Evolutionary conservation across 371 early-diverging fungal species (phyloP), one percentile per base, ranked within the genome.

Genomic region (Entomophthora muscae): DNA sequence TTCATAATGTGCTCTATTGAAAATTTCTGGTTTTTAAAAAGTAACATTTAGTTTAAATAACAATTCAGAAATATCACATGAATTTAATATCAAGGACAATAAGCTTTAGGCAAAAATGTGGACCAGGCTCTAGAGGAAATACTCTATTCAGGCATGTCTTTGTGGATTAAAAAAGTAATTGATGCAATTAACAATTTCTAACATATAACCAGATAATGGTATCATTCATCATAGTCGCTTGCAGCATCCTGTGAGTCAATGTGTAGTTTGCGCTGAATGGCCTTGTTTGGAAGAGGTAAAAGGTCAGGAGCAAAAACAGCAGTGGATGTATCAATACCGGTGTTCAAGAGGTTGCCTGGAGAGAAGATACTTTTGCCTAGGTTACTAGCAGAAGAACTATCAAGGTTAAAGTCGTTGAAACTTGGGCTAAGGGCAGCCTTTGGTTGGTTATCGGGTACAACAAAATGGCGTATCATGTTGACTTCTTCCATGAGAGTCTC

Each of bases 401-500:
- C 42, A 17, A 42, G 42, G 17, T 5, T 10, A 42, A 42, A 42
- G 42, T 42, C 42, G 42, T 42, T 42, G 42, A 17, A 17, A 5
- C 17, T 5, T 5, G 10, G 5, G 5, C 5, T 5, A 5, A 42
- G 5, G 42, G 42, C 42, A 17, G 42, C 42, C 42, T 17, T 17
- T 10, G 42, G 42, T 17, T 42, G 42, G 17, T 5, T 27, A 29
- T 57, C 58, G 12, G 10, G 10, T 7, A 12, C 10, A 1, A 69
- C 67, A 32, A 77, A 82, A 1, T 75, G 70, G 29, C 69, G 66
- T 2, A 83, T 57, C 64, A 80, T 77, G 42, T 76, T 68, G 1
- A 81, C 76, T 70, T 98, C 98, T 68, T 92, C 92, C 70, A 78
- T 76, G 13, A 93, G 69, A 0, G 95, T 94, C 61, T 87, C 83